Percentiles rank a stretch among this genome's conserved stretches.
Evolutionary conservation across 1,284 basidiomycete genomes (phyloP).

Genomic region (Naganishia sp.): DNA sequence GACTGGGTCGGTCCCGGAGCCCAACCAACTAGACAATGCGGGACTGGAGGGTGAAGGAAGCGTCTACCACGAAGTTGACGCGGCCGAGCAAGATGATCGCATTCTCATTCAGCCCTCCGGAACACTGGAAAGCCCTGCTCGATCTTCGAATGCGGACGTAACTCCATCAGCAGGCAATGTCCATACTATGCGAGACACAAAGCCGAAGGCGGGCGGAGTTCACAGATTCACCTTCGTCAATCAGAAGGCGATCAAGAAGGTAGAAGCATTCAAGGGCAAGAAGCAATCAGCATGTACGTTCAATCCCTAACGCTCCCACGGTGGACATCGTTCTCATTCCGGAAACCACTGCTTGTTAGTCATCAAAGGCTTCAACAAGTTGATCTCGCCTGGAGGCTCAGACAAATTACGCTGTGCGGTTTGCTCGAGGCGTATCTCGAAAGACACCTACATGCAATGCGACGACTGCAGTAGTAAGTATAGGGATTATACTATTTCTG

Average conservation of each 20-base stretch:
- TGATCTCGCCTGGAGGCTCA: constrained; percentile 63
- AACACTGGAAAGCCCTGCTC: no score
- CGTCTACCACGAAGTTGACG: constrained; percentile 46
- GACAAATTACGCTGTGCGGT: constrained; percentile 70
- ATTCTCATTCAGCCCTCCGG: constrained; percentile 42
- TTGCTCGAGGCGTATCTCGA: constrained; percentile 75
- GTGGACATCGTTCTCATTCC: constrained; percentile 17
- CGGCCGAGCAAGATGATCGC: constrained; percentile 56
- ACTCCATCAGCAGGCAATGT: neutral
- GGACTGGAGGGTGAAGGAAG: constrained; percentile 59
- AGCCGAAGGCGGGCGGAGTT: neutral
- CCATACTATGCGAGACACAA: neutral
- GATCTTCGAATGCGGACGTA: no score
- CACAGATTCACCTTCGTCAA: constrained; percentile 82
- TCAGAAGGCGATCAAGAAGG: constrained; percentile 60
- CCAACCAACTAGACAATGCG: no score
- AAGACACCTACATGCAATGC: constrained; percentile 80
- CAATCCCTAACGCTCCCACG: neutral
- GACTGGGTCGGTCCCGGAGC: no score
- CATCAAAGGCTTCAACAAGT: constrained; percentile 63
- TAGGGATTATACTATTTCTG: neutral
- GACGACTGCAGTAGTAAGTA: constrained; percentile 78
- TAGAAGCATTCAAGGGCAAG: constrained; percentile 57
- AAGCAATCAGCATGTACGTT: constrained; percentile 42
- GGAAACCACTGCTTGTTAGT: neutral